phyloP scores from a whole-genome alignment of 192 early-diverging fungal species.

The Obelidium mucronatum region DNA sequence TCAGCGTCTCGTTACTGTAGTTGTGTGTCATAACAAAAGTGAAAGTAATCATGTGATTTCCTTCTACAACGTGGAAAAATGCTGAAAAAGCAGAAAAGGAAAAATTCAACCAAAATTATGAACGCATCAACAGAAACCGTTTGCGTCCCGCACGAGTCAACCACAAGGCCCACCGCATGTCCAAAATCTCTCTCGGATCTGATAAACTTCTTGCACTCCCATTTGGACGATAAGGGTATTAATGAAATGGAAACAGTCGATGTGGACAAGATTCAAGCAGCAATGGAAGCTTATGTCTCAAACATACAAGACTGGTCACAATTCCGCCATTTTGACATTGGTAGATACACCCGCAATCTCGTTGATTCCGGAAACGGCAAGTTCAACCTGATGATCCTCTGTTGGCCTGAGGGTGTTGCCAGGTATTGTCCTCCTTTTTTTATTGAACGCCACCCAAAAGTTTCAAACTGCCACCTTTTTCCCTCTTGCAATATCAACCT shows the following conservation, averaged over 20 bases:
- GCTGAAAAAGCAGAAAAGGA: not conserved
- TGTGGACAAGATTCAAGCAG: conserved; percentile 59
- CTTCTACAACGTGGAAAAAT: not conserved
- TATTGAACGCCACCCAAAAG: too few species aligned
- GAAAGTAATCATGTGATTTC: not conserved
- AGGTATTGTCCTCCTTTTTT: conserved; percentile 21
- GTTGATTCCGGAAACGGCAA: conserved; percentile 91
- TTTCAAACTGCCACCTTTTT: conserved; percentile 32
- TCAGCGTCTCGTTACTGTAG: too few species aligned
- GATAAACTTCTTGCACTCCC: conserved; percentile 53
- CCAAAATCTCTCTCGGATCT: conserved; percentile 51
- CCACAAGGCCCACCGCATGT: not conserved
- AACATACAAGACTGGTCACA: conserved; percentile 76
- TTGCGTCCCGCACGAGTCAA: too few species aligned
- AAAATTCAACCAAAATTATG: too few species aligned
- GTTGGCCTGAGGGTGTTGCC: conserved; percentile 80
- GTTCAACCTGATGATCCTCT: conserved; percentile 91
- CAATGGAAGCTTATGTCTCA: conserved; percentile 75
- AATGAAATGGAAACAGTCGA: conserved; percentile 54
- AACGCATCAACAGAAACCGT: too few species aligned
- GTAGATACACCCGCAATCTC: conserved; percentile 85
- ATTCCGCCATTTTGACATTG: conserved; percentile 76
- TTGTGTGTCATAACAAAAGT: too few species aligned
- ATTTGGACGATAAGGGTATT: conserved; percentile 66
- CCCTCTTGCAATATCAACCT: not conserved